Base-by-base conservation (phyloP, 1,139 yeast species). In the Geotrichum macrosporum region DNA sequence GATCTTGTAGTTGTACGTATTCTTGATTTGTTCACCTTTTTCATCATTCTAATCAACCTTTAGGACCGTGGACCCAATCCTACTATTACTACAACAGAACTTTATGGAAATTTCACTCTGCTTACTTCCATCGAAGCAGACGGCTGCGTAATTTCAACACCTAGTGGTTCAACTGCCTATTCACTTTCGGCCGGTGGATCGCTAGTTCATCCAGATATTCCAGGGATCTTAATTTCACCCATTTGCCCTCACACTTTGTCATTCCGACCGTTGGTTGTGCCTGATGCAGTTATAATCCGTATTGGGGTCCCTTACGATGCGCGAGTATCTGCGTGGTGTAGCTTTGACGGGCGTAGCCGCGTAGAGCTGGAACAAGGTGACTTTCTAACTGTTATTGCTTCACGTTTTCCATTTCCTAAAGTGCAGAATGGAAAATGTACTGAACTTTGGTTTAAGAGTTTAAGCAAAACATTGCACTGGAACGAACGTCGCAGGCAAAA, bases 111-210 rank as follows among this genome's bases (percentile, higher is more conserved):
- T 64, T 78, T 77, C 51, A 83, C 84, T 56, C 78, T 79, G 46
- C 65, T 87, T 50, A 87, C 96, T 4, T 76, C 87, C n/a, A 83
- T 92, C 31, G 84, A 84, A 16, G 95, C 94, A 0, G 96, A 87
- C 63, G 96, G 96, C 1, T 71, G 86, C 9, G 82, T 84, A 6
- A 80, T 85, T 49, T 79, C 94, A 10, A 84, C 95, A 0, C 96
- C 96, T 12, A 84, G 94, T 1, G 96, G 96, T 0, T 85, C 95
- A 4, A 87, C 96, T 0, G 95, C 95, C 0, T 87, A 87, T 64
- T 84, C 94, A 0, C 71, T 87, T 50, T 78, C 87, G 13, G 82
- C 95, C 0, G 95, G 96, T 4, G 96, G 96, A 1, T 80, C 95
- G 8, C 77, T 87, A 40, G 88, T 84, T 4, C 95, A 87, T 59